Conservation (phyloP, 441 rosid genomes). For the Euphorbia schlechtendalii region DNA sequence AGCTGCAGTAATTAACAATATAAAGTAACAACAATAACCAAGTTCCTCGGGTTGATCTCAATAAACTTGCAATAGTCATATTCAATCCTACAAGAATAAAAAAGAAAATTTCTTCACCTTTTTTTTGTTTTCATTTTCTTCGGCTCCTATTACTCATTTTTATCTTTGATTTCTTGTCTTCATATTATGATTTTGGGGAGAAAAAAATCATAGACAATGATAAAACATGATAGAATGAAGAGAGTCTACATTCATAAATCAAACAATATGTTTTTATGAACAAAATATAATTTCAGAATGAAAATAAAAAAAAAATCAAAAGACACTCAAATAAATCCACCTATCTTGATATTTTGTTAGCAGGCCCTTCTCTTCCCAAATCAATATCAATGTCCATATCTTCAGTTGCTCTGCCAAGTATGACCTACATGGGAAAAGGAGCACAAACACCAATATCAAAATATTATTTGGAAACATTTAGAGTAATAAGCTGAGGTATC, state of each 20-base stretch:
- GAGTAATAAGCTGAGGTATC: background rate
- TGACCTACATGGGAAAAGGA: slow-evolving; percentile 37
- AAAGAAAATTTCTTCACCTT: background rate
- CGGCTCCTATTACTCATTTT: background rate
- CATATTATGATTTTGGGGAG: background rate
- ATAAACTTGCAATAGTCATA: background rate
- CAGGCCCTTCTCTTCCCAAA: slow-evolving; percentile 69
- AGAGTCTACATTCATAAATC: background rate
- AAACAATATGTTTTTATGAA: background rate
- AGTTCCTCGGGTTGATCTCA: background rate
- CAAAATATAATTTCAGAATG: background rate
- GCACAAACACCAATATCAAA: slow-evolving; percentile 11
- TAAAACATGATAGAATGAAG: background rate
- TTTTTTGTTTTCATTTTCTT: background rate
- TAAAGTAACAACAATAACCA: background rate
- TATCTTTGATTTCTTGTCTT: background rate
- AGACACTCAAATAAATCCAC: slow-evolving; percentile 33
- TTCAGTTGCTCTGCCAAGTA: slow-evolving; percentile 87
- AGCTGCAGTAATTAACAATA: background rate
- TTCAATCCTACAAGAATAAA: background rate
- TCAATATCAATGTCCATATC: slow-evolving; percentile 79
- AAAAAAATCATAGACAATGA: slow-evolving; percentile 1
- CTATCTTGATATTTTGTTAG: slow-evolving; percentile 92
- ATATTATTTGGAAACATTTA: background rate
- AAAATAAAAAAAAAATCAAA: slow-evolving; percentile 15